These are phyloP conservation scores for Leccinum fuscescens DNA, from an alignment of 1,284 basidiomycete genomes.

Conservation along the genomic window DNA sequence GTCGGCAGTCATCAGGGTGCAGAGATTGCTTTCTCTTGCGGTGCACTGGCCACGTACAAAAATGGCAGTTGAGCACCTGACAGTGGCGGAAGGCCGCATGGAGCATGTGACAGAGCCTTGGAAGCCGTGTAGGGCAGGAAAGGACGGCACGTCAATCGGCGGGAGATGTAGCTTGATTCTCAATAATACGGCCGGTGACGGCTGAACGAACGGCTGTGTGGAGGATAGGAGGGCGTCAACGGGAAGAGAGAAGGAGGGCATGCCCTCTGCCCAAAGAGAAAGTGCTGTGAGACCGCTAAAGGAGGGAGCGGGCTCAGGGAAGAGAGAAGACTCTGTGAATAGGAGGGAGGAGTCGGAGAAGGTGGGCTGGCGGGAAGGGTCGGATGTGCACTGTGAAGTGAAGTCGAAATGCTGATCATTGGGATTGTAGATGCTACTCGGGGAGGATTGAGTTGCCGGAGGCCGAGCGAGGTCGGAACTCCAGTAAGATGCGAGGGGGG, in stretches of 20 bases:
- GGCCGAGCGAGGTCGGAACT: constrained; percentile 26
- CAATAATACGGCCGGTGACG: constrained; percentile 36
- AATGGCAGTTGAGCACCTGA: constrained; percentile 61
- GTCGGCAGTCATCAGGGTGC: constrained; percentile 34
- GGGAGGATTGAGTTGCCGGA: constrained; percentile 29
- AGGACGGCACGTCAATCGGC: constrained; percentile 46
- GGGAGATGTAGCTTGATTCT: constrained; percentile 52
- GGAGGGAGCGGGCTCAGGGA: constrained; percentile 27
- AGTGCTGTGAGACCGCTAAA: constrained; percentile 28
- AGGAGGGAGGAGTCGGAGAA: constrained; percentile 35
- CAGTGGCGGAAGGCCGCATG: constrained; percentile 47
- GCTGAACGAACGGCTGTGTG: constrained; percentile 25
- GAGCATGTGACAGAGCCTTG: constrained; percentile 55
- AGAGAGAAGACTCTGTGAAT: constrained; percentile 32
- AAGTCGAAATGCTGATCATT: constrained; percentile 21
- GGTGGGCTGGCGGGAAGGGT: constrained; percentile 29
- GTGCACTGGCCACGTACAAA: constrained; percentile 49
- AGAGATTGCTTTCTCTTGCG: constrained; percentile 49
- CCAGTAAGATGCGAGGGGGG: constrained; percentile 34
- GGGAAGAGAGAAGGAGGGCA: constrained; percentile 54
- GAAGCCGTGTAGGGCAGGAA: constrained; percentile 59
- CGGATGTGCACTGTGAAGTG: constrained; percentile 27
- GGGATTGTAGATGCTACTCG: constrained; percentile 29
- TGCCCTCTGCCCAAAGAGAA: constrained; percentile 63
- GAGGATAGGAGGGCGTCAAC: constrained; percentile 31